A percentile compares a stretch with the other conserved stretches of the same genome.
Conservation (phyloP, 2,329 filamentous ascomycete genomes). For the Calonectria hawksworthii region DNA sequence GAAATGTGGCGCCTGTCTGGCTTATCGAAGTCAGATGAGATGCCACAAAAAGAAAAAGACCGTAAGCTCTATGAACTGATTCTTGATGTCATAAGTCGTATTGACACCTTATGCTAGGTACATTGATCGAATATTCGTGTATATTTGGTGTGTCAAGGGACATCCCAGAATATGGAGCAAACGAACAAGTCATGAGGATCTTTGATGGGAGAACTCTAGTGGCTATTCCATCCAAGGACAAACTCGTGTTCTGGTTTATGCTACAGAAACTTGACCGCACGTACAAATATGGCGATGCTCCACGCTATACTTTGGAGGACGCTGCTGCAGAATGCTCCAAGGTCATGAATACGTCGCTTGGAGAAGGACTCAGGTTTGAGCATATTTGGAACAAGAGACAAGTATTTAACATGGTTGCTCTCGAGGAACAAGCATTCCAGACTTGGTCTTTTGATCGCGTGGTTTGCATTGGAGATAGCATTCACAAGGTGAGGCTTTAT, state of each 20-base stretch:
- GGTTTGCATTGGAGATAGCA: constrained; percentile 2
- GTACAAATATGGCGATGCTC: background rate
- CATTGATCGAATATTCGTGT: background rate
- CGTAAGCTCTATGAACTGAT: background rate
- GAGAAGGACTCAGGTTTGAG: background rate
- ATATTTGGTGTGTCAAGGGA: background rate
- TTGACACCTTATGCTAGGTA: background rate
- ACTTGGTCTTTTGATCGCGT: background rate
- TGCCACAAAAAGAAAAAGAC: background rate
- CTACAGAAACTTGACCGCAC: background rate
- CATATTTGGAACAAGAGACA: background rate
- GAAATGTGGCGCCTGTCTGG: constrained; percentile 11
- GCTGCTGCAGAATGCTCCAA: background rate
- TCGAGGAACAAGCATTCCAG: background rate
- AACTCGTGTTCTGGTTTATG: background rate
- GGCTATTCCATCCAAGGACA: background rate
- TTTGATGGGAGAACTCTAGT: background rate
- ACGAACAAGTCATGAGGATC: background rate
- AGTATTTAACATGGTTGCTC: background rate
- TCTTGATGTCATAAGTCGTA: no score
- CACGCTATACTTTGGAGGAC: background rate
- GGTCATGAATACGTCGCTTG: background rate
- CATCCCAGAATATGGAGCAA: background rate
- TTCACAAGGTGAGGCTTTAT: background rate
- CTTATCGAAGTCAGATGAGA: constrained; percentile 19